Evolutionary conservation across 371 early-diverging fungal species (phyloP).

Genomic region (Chytridium lagenaria): DNA sequence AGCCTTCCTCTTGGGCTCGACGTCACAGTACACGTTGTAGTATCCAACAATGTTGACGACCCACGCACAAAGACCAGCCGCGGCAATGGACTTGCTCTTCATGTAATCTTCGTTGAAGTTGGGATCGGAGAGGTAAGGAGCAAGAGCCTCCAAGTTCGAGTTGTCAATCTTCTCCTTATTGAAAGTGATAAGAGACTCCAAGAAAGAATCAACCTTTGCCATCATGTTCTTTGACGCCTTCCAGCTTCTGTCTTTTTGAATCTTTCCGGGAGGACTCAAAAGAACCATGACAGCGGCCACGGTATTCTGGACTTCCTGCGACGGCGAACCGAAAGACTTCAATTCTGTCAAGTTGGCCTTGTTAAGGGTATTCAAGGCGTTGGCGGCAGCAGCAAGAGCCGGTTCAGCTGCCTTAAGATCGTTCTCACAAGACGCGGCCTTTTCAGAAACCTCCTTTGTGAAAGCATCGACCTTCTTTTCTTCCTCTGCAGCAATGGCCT

Average conservation of each 20-base stretch:
- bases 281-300: slow-evolving; percentile 68
- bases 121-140: slow-evolving; percentile 63
- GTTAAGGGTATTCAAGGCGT: slow-evolving; percentile 66
- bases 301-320: slow-evolving; percentile 61
- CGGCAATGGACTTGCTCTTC: slow-evolving; percentile 64
- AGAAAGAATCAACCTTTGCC: slow-evolving; percentile 71
- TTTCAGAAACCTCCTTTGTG: slow-evolving; percentile 65
- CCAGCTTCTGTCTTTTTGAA: slow-evolving; percentile 68
- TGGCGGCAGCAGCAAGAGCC: slow-evolving; percentile 63
- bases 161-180: slow-evolving; percentile 66
- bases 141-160: slow-evolving; percentile 63
- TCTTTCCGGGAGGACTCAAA: slow-evolving; percentile 65
- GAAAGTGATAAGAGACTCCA: slow-evolving; percentile 63
- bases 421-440: slow-evolving; percentile 58
- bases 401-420: slow-evolving; percentile 69
- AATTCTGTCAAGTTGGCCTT: slow-evolving; percentile 71
- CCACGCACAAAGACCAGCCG: slow-evolving; percentile 69
- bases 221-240: slow-evolving; percentile 70
- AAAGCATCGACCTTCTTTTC: slow-evolving; percentile 64
- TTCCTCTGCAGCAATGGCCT: slow-evolving; percentile 70
- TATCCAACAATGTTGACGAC: slow-evolving; percentile 66
- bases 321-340: slow-evolving; percentile 69
- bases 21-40: slow-evolving; percentile 67
- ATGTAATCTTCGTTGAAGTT: slow-evolving; percentile 70
- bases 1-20: slow-evolving; percentile 67